These are phyloP conservation scores for Blastocystis sp. DNA, from an alignment of 352 stramenopile species.

Conservation along the genomic window DNA sequence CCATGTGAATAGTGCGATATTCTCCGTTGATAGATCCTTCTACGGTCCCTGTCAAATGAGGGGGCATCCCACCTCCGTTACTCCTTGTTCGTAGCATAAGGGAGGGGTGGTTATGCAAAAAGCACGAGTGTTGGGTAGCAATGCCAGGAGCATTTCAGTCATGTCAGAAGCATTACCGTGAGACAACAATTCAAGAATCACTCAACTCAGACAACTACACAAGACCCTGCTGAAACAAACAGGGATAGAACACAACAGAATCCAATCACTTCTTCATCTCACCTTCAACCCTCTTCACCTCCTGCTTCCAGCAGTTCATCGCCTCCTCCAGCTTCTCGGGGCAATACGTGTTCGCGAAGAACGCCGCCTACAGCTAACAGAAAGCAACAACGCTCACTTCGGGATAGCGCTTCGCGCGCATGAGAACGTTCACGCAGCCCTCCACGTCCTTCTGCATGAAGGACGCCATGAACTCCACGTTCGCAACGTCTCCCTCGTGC, in stretches of 20 bases:
- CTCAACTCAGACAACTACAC: no score
- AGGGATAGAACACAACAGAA: background rate
- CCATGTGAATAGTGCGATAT: background rate
- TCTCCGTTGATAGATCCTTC: background rate
- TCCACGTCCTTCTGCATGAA: constrained; percentile 61
- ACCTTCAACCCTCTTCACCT: background rate
- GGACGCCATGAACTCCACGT: constrained; percentile 60
- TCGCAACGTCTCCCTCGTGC: constrained; percentile 15
- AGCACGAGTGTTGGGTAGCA: no score
- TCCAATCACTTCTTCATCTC: background rate
- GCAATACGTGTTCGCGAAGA: constrained; percentile 48
- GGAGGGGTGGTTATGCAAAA: no score
- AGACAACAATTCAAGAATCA: no score
- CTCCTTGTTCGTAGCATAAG: background rate
- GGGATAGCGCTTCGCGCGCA: constrained; percentile 51
- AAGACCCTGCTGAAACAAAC: constrained; percentile 19
- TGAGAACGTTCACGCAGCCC: constrained; percentile 35
- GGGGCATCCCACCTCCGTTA: background rate
- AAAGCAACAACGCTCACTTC: background rate
- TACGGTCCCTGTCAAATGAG: background rate
- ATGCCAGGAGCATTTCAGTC: no score
- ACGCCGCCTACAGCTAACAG: constrained; percentile 37
- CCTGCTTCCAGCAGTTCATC: constrained; percentile 52
- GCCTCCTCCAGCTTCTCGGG: constrained; percentile 52
- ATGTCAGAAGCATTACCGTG: no score